Evolutionary conservation across 805 yeast genomes (phyloP).

Genomic region (Wickerhamomyces rabaulensis): DNA sequence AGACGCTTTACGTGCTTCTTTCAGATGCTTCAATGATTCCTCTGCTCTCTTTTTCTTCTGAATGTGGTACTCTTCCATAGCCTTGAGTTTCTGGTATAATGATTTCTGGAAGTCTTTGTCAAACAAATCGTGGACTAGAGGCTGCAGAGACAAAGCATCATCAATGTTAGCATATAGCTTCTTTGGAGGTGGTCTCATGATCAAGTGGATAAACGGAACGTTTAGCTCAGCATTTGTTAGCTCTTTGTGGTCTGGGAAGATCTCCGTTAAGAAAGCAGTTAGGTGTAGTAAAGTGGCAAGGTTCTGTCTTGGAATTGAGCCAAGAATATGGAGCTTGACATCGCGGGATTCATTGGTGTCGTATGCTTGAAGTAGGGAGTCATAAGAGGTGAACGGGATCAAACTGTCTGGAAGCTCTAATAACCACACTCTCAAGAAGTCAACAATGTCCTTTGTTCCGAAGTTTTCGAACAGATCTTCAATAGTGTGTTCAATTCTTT

Average conservation of each 20-base stretch:
- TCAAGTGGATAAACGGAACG: slow-evolving; percentile 22
- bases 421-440: slow-evolving; percentile 47
- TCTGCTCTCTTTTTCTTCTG: slow-evolving; percentile 16
- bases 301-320: slow-evolving; percentile 27
- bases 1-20: slow-evolving; percentile 6
- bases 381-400: slow-evolving; percentile 33
- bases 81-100: slow-evolving; percentile 11
- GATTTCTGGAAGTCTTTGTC: slow-evolving; percentile 4
- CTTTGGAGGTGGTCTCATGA: slow-evolving; percentile 22
- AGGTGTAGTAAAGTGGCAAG: slow-evolving; percentile 20
- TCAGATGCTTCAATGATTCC: slow-evolving; percentile 8
- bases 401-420: slow-evolving; percentile 58
- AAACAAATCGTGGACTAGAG: slow-evolving; percentile 13
- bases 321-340: slow-evolving; percentile 11
- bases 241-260: slow-evolving; percentile 4
- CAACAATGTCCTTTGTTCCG: slow-evolving; percentile 21
- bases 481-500: slow-evolving; percentile 3
- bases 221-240: slow-evolving; percentile 1
- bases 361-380: slow-evolving; percentile 16
- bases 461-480: slow-evolving; percentile 9
- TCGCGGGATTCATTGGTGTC: slow-evolving; percentile 5
- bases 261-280: slow-evolving; percentile 13
- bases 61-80: slow-evolving; percentile 12
- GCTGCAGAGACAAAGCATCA: slow-evolving; percentile 8
- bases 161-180: slow-evolving; percentile 1